phyloP scores from a whole-genome alignment of 768 basidiomycete species.

The Glaciozyma antarctica region DNA sequence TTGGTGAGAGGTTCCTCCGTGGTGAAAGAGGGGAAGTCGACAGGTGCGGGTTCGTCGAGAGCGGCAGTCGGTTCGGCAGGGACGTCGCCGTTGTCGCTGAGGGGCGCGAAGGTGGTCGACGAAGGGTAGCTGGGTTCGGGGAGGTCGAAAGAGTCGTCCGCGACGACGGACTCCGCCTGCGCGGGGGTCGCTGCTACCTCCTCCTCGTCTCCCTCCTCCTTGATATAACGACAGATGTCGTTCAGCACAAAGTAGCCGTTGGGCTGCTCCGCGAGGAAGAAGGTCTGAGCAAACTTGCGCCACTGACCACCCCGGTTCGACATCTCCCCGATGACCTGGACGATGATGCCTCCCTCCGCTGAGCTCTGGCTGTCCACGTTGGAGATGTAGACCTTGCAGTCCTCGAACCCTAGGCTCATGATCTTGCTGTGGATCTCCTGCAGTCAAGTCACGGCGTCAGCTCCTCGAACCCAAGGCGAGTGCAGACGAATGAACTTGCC shows the following conservation, averaged over 20 bases:
- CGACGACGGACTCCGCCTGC: slow-evolving; percentile 33
- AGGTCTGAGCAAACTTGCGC: slow-evolving; percentile 98
- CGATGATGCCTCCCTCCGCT: slow-evolving; percentile 89
- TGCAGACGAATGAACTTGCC: slow-evolving; percentile 46
- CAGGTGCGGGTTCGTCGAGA: slow-evolving; percentile 2
- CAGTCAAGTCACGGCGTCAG: slow-evolving; percentile 1
- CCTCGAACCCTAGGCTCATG: slow-evolving; percentile 80
- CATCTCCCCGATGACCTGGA: slow-evolving; percentile 98
- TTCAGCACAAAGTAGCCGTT: slow-evolving; percentile 99
- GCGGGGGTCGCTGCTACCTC: slow-evolving; percentile 40
- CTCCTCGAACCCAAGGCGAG: too few relatives aligned
- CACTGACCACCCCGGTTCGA: slow-evolving; percentile 82
- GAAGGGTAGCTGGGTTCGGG: slow-evolving; percentile 9
- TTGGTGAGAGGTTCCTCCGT: slow-evolving; percentile 14
- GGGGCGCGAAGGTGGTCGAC: slow-evolving; percentile 33
- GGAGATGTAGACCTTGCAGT: slow-evolving; percentile 98
- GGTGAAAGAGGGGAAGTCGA: slow-evolving; percentile 35
- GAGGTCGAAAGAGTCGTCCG: slow-evolving; percentile 30
- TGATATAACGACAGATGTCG: slow-evolving; percentile 99
- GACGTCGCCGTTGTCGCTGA: slow-evolving; percentile 40
- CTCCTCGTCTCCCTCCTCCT: slow-evolving; percentile 52
- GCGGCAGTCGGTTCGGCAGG: slow-evolving; percentile 36
- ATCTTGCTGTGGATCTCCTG: slow-evolving; percentile 98
- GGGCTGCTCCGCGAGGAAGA: slow-evolving; percentile 98
- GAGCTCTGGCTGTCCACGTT: slow-evolving; percentile 96